These are phyloP conservation scores for Radiomyces spectabilis DNA, from an alignment of 192 early-diverging fungal species.

Conservation along the genomic window DNA sequence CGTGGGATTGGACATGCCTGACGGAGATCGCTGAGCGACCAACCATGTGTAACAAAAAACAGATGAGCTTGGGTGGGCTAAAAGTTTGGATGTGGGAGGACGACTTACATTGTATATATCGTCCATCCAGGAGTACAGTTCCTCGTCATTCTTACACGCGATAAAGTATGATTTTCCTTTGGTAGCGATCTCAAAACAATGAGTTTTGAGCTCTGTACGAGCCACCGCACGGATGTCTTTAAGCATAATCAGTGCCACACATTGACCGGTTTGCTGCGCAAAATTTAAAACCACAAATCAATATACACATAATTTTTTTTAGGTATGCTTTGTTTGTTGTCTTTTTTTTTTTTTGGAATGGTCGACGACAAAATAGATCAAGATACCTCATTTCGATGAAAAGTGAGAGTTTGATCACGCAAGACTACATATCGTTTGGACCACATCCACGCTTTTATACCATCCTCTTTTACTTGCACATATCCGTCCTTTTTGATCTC, in stretches of 20 bases:
- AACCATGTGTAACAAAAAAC: neutral
- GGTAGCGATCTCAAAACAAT: conserved; percentile 91
- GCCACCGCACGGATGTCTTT: conserved; percentile 86
- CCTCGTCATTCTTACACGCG: conserved; percentile 91
- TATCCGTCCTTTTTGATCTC: conserved; percentile 72
- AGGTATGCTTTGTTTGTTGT: neutral
- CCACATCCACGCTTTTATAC: conserved; percentile 89
- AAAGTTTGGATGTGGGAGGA: no score
- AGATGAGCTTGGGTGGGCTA: no score
- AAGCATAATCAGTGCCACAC: conserved; percentile 80
- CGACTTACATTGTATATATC: conserved; percentile 80
- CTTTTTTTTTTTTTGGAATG: neutral
- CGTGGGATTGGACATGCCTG: conserved; percentile 74
- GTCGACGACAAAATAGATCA: no score
- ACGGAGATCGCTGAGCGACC: conserved; percentile 49
- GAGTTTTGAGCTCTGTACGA: conserved; percentile 81
- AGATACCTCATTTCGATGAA: conserved; percentile 91
- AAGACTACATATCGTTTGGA: conserved; percentile 88
- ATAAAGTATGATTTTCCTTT: conserved; percentile 88
- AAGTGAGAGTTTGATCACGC: conserved; percentile 80
- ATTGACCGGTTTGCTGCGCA: conserved; percentile 74
- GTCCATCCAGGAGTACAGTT: conserved; percentile 98
- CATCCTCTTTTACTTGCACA: conserved; percentile 86
- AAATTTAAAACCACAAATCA: conserved; percentile 9
- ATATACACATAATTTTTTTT: conserved; percentile 6